phyloP scores from a whole-genome alignment of 164 flowering plant species.

The Sedum album region DNA sequence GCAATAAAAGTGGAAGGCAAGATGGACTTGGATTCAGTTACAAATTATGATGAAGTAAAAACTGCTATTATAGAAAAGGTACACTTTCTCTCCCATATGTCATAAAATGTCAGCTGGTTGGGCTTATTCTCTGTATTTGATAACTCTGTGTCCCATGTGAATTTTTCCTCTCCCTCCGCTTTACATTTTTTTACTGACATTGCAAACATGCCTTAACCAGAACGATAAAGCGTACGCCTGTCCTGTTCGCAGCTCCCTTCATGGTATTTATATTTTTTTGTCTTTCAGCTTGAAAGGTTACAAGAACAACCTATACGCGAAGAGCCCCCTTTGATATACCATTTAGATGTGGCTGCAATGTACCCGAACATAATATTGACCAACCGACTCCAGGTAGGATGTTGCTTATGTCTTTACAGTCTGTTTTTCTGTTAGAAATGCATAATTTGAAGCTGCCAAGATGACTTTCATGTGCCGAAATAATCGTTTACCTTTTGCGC shows the following conservation, averaged over 20 bases:
- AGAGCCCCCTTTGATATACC: slow-evolving; percentile 94
- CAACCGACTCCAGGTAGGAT: slow-evolving; percentile 92
- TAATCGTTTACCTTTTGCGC: no score
- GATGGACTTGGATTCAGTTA: slow-evolving; percentile 73
- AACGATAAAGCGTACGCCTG: no score
- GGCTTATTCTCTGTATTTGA: neutral
- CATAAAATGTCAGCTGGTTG: neutral
- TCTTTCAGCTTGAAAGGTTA: slow-evolving; percentile 59
- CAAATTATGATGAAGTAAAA: slow-evolving; percentile 92
- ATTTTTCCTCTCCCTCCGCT: neutral
- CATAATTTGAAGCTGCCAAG: neutral
- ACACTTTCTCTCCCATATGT: neutral
- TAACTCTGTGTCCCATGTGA: neutral
- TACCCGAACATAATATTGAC: slow-evolving; percentile 97
- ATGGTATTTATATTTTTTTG: neutral
- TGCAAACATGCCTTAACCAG: neutral
- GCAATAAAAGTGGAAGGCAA: slow-evolving; percentile 95
- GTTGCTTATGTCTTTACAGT: neutral
- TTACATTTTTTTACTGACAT: neutral
- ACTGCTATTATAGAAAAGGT: slow-evolving; percentile 81
- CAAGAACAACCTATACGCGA: slow-evolving; percentile 72
- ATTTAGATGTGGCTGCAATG: slow-evolving; percentile 99
- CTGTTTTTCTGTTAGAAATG: neutral
- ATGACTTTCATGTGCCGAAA: neutral
- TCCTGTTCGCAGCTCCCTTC: neutral